Base-by-base conservation (phyloP, 2,329 filamentous ascomycete genomes). In the Dothideomycetes sp. region DNA sequence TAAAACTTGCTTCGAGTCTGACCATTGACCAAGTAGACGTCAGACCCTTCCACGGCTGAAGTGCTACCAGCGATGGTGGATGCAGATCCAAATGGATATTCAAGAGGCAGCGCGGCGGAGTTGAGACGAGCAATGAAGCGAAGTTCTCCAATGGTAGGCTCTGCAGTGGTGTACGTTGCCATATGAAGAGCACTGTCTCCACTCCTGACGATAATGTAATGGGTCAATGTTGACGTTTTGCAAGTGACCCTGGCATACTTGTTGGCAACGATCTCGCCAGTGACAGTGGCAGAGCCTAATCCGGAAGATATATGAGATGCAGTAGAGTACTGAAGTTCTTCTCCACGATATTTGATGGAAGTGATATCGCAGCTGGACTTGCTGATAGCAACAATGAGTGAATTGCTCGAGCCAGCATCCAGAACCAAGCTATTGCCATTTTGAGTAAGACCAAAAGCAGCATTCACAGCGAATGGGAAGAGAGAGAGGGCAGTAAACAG, bases 1-100 rank as follows among this genome's bases (percentile, higher is more conserved):
- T 79, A 83, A 64, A 82, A 83, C 57, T 83, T 83, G 59, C 73
- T 77, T 27, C 78, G 71, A 0, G 78, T 82, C 55, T 82, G 64
- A 16, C 76, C 73, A 47, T 65, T 59, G 31, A 82, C 74, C 7
- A 76, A 45, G 52, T 71, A 82, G 6, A 64, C 61, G 35, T 64
- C 62, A 1, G 54, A 58, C 2, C 60, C 78, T 54, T 82, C 78
- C 37, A 82, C 64, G 2, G 71, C 64, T 8, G 63, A 64, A 20
- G 68, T 68, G 19, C 54, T 58, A 20, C 67, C 69, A 2, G 59
- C 61, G 0, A 74, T 80, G 17, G 67, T 75, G 0, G 77, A 80
- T 4, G 64, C 73, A 3, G 49, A 45, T 20, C 60, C 60, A 27
- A 60, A 62, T 3, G 60, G 60, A 41, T 59, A 57, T 31, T 60